A percentile compares a stretch with the other conserved stretches of the same genome.
phyloP scores from a whole-genome alignment of 192 early-diverging fungal genomes.

The Linnemannia schmuckeri region DNA sequence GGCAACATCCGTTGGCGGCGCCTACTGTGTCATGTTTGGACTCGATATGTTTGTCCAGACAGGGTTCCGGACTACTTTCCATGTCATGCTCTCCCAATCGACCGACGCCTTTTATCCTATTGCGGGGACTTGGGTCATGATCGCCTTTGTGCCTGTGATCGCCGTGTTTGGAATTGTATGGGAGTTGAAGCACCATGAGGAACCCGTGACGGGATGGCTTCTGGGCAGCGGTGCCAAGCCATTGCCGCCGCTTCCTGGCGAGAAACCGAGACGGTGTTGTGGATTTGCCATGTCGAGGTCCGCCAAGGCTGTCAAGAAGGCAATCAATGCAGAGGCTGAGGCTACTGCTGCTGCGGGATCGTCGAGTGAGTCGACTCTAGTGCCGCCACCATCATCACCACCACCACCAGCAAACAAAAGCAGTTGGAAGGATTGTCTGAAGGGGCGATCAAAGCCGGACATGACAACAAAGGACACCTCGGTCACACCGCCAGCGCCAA shows the following conservation, averaged over 20 bases:
- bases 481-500: not conserved
- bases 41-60: conserved; percentile 56
- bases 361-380: conserved; percentile 19
- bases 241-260: conserved; percentile 29
- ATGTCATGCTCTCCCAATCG: conserved; percentile 50
- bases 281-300: conserved; percentile 13
- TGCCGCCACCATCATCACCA: not conserved
- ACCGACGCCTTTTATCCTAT: conserved; percentile 34
- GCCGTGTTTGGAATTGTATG: conserved; percentile 47
- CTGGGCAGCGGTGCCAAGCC: conserved; percentile 44
- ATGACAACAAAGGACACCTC: not conserved
- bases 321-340: not conserved
- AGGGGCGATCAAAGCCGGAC: not conserved
- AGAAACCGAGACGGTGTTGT: conserved; percentile 17
- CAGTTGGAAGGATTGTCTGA: conserved; percentile 5
- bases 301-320: not conserved
- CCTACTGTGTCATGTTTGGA: conserved; percentile 56
- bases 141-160: conserved; percentile 42
- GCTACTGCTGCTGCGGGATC: conserved; percentile 14
- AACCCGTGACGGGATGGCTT: conserved; percentile 44
- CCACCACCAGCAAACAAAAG: not conserved
- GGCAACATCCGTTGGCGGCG: conserved; percentile 53
- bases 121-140: conserved; percentile 49
- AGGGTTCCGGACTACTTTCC: conserved; percentile 42
- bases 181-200: conserved; percentile 50